These are phyloP conservation scores for Phytopythium aichiense DNA, from an alignment of 352 stramenopile genomes.

Conservation along the genomic window DNA sequence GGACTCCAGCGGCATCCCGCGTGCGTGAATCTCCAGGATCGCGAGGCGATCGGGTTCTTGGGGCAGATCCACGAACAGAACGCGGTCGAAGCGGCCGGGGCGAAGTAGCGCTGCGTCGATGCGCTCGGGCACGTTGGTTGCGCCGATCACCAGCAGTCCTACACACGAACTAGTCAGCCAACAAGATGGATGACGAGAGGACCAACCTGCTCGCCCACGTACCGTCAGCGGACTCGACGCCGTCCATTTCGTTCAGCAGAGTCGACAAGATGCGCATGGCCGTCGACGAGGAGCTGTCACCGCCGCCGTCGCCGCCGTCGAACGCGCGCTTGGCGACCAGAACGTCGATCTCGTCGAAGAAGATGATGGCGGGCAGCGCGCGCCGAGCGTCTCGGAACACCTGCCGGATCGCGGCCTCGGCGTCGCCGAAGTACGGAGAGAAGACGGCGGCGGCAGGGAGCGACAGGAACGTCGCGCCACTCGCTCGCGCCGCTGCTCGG, in stretches of 20 bases:
- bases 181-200: background rate
- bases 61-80: slow-evolving; percentile 94
- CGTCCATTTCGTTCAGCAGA: slow-evolving; percentile 98
- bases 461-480: slow-evolving; percentile 81
- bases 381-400: slow-evolving; percentile 75
- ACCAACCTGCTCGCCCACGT: background rate
- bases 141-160: slow-evolving; percentile 94
- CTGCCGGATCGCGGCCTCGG: slow-evolving; percentile 77
- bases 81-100: slow-evolving; percentile 94
- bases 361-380: slow-evolving; percentile 88
- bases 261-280: slow-evolving; percentile 94
- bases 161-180: background rate
- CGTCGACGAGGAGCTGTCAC: slow-evolving; percentile 49
- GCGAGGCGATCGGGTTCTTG: slow-evolving; percentile 38
- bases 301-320: slow-evolving; percentile 26
- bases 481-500: slow-evolving; percentile 68
- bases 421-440: slow-evolving; percentile 86
- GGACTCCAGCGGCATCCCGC: slow-evolving; percentile 46
- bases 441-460: slow-evolving; percentile 87
- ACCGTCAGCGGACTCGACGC: slow-evolving; percentile 92
- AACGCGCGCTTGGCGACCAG: slow-evolving; percentile 82
- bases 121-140: slow-evolving; percentile 97
- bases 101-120: slow-evolving; percentile 97
- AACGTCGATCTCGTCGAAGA: slow-evolving; percentile 89
- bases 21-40: slow-evolving; percentile 80